Evolutionary conservation across 2,329 filamentous ascomycete species (phyloP).

Genomic region (Arthrobotrys conoides): DNA sequence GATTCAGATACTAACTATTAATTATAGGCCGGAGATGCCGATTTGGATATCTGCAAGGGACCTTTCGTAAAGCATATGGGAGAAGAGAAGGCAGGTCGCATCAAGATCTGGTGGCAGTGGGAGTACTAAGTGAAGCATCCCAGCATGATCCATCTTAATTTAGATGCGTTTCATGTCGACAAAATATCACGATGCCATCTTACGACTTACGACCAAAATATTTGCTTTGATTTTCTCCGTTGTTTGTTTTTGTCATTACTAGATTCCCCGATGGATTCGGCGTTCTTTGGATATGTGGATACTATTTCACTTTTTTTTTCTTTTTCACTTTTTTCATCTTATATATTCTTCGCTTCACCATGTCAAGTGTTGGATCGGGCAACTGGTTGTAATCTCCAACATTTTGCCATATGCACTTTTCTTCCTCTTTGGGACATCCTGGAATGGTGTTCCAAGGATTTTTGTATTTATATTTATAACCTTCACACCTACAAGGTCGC

Average conservation of each 20-base stretch:
- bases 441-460: constrained; percentile 11
- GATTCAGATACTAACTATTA: constrained; percentile 25
- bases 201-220: constrained; percentile 50
- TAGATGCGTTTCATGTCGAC: constrained; percentile 24
- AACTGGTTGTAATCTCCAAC: constrained; percentile 13
- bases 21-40: constrained; percentile 21
- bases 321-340: constrained; percentile 25
- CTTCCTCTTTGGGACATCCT: constrained; percentile 29
- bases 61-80: constrained; percentile 40
- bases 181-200: constrained; percentile 47
- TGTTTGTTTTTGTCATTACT: constrained; percentile 35
- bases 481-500: constrained; percentile 18
- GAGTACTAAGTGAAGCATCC: constrained; percentile 28
- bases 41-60: constrained; percentile 43
- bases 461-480: constrained; percentile 46
- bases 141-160: constrained; percentile 35
- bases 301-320: constrained; percentile 12
- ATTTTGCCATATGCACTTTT: constrained; percentile 4
- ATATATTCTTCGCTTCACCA: constrained; percentile 36
- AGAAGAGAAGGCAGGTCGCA: constrained; percentile 42
- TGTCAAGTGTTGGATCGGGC: constrained; percentile 32
- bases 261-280: constrained; percentile 60
- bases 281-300: constrained; percentile 43
- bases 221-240: constrained; percentile 14
- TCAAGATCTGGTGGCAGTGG: constrained; percentile 53